phyloP scores from a whole-genome alignment of 176 grass and related monocot genomes.

The Musa beccarii region DNA sequence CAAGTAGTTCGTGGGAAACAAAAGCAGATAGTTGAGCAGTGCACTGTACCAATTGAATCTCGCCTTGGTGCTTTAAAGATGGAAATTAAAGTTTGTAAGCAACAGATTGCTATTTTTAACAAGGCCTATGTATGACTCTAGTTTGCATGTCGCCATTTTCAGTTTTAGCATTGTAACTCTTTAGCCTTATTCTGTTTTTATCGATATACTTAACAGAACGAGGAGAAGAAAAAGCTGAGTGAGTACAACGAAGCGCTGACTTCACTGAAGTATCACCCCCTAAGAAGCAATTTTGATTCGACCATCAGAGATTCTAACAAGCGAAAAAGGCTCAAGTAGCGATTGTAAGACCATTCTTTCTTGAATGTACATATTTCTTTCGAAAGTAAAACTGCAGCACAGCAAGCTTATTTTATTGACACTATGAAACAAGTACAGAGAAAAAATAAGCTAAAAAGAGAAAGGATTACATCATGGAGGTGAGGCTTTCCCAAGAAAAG shows the following conservation, averaged over 20 bases:
- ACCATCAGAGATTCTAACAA: neutral
- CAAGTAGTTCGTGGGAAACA: slow-evolving; percentile 73
- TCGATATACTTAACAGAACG: slow-evolving; percentile 46
- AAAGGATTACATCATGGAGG: neutral
- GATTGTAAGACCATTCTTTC: neutral
- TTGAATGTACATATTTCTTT: neutral
- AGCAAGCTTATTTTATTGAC: neutral
- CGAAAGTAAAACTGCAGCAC: too few species aligned
- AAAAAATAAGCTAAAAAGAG: neutral
- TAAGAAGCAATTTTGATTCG: slow-evolving; percentile 17
- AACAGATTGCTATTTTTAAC: slow-evolving; percentile 65
- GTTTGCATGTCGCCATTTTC: slow-evolving; percentile 5
- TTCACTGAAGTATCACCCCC: slow-evolving; percentile 67
- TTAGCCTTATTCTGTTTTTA: slow-evolving; percentile 27
- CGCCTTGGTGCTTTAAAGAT: slow-evolving; percentile 63
- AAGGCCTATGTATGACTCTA: slow-evolving; percentile 69
- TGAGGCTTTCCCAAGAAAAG: neutral
- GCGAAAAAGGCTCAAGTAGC: neutral
- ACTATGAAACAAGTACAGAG: neutral
- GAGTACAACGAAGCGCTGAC: slow-evolving; percentile 49
- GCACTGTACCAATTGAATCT: slow-evolving; percentile 64
- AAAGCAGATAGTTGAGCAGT: slow-evolving; percentile 90
- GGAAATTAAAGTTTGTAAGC: slow-evolving; percentile 96
- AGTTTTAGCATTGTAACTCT: slow-evolving; percentile 8
- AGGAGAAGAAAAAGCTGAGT: slow-evolving; percentile 52